Evolutionary conservation across 352 stramenopile genomes (phyloP).

Genomic region (Peronospora destructor): DNA sequence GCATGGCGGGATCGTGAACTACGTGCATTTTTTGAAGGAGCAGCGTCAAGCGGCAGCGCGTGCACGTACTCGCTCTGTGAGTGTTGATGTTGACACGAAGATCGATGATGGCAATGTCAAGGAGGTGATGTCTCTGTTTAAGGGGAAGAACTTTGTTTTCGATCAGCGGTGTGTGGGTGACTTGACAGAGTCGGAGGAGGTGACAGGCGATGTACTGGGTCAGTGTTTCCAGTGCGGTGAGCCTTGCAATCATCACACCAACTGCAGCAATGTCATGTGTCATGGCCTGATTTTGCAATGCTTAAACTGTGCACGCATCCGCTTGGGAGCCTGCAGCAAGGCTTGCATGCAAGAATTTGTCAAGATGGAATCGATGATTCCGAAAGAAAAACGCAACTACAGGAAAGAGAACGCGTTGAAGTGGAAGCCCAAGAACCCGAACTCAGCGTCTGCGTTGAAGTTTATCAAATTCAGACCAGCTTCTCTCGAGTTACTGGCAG

Average conservation of each 20-base stretch:
- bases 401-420: slow-evolving; percentile 33
- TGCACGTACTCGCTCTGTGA: slow-evolving; percentile 1
- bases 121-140: slow-evolving; percentile 27
- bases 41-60: slow-evolving; percentile 16
- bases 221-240: slow-evolving; percentile 54
- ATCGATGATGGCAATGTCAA: slow-evolving; percentile 24
- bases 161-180: slow-evolving; percentile 59
- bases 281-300: slow-evolving; percentile 58
- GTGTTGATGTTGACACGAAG: slow-evolving; percentile 3
- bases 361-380: slow-evolving; percentile 45
- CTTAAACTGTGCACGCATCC: slow-evolving; percentile 30
- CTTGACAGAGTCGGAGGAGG: slow-evolving; percentile 32
- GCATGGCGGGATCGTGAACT: slow-evolving; percentile 55
- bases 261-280: slow-evolving; percentile 61
- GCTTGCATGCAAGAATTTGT: slow-evolving; percentile 40
- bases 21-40: slow-evolving; percentile 44
- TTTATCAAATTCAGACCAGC: slow-evolving; percentile 49
- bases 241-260: slow-evolving; percentile 41
- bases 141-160: slow-evolving; percentile 74
- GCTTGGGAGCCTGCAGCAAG: slow-evolving; percentile 38
- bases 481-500: slow-evolving; percentile 18
- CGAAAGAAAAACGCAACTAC: slow-evolving; percentile 39
- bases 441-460: slow-evolving; percentile 33
- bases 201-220: slow-evolving; percentile 58
- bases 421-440: slow-evolving; percentile 56